Conservation (phyloP, 805 yeast genomes). For the Candida tallmaniae region DNA sequence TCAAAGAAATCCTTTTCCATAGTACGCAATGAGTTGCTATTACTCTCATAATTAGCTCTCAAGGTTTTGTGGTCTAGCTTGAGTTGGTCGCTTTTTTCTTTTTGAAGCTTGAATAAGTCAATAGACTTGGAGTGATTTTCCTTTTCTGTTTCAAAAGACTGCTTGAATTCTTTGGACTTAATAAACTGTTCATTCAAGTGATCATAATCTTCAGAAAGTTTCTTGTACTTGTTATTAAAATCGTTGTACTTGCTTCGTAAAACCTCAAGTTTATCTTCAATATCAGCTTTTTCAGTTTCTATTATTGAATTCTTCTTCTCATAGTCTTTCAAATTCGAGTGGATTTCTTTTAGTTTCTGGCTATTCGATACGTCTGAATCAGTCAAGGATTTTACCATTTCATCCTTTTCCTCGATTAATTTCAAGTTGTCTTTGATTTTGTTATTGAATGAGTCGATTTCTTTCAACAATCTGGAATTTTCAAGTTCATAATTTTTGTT, state of each 20-base stretch:
- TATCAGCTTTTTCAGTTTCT: conserved; percentile 6
- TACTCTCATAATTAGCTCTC: conserved; percentile 28
- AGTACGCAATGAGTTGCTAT: conserved; percentile 16
- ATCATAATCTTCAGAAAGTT: conserved; percentile 4
- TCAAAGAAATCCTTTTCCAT: conserved; percentile 2
- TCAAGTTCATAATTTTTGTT: conserved; percentile 28
- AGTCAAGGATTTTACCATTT: conserved; percentile 40
- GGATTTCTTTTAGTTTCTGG: conserved; percentile 15
- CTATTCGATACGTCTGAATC: conserved; percentile 30
- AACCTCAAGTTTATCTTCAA: conserved; percentile 1
- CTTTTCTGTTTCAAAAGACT: conserved; percentile 9
- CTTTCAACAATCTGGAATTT: conserved; percentile 37
- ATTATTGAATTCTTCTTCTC: conserved; percentile 17
- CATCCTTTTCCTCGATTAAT: conserved; percentile 43
- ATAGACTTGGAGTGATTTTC: conserved; percentile 11
- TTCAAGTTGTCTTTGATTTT: conserved; percentile 24
- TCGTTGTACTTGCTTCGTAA: conserved; percentile 6
- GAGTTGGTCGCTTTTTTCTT: conserved; percentile 25
- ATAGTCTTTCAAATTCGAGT: conserved; percentile 22
- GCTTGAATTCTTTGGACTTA: background rate
- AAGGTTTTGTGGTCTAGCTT: conserved; percentile 20
- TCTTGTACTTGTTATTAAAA: conserved; percentile 5
- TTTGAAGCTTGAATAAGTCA: conserved; percentile 10
- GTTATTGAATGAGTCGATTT: conserved; percentile 28
- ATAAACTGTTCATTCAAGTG: conserved; percentile 4